phyloP scores from a whole-genome alignment of 495 filamentous ascomycete genomes.

The Hyphodiscus hymeniophilus region DNA sequence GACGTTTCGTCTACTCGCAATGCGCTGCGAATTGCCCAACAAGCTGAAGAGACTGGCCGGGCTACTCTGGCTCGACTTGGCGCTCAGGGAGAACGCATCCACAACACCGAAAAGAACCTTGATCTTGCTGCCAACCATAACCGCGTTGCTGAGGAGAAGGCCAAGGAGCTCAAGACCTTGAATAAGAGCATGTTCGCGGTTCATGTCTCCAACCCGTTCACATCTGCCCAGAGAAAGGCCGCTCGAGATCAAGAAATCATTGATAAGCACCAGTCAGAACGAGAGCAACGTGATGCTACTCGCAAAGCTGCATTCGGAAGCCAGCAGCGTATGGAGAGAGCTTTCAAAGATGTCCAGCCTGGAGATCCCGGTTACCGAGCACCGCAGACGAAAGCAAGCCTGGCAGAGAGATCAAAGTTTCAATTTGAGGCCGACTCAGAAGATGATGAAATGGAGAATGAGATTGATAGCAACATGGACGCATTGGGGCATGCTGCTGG shows the following conservation, averaged over 20 bases:
- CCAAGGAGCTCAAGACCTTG: slow-evolving; percentile 63
- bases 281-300: slow-evolving; percentile 58
- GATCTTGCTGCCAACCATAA: slow-evolving; percentile 62
- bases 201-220: slow-evolving; percentile 68
- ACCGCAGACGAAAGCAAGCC: slow-evolving; percentile 34
- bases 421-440: slow-evolving; percentile 73
- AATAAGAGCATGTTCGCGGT: slow-evolving; percentile 82
- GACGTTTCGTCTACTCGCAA: slow-evolving; percentile 66
- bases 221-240: slow-evolving; percentile 43
- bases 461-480: slow-evolving; percentile 61
- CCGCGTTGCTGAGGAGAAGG: slow-evolving; percentile 63
- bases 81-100: slow-evolving; percentile 65
- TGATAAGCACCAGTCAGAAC: slow-evolving; percentile 54
- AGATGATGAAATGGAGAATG: slow-evolving; percentile 67
- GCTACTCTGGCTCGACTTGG: slow-evolving; percentile 63
- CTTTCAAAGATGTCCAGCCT: slow-evolving; percentile 41
- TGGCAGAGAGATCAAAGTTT: slow-evolving; percentile 64
- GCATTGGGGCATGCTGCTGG: slow-evolving; percentile 50
- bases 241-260: slow-evolving; percentile 54
- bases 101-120: slow-evolving; percentile 69
- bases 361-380: slow-evolving; percentile 16
- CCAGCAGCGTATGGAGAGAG: slow-evolving; percentile 51
- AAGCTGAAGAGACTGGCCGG: slow-evolving; percentile 64
- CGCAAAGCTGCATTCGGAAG: slow-evolving; percentile 53
- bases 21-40: slow-evolving; percentile 53